A percentile compares a stretch with the other conserved stretches of the same genome.
phyloP scores from a whole-genome alignment of 257 asterid genomes.

The Henckelia pumila region DNA sequence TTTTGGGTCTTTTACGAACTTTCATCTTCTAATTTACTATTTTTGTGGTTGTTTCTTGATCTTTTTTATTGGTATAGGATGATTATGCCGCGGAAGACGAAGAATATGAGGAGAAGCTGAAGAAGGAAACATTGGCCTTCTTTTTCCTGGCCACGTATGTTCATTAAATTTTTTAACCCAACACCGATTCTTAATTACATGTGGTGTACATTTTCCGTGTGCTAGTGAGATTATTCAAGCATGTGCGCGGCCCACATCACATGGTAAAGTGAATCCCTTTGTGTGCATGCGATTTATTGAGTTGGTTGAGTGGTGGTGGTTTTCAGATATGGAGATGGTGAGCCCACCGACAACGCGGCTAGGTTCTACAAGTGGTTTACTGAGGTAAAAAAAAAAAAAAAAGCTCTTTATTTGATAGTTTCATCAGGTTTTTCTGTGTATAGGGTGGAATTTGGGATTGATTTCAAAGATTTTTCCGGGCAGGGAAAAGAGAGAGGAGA shows the following conservation, averaged over 20 bases:
- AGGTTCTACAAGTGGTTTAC: slow-evolving; percentile 91
- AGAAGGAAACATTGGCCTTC: slow-evolving; percentile 73
- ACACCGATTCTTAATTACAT: slow-evolving; percentile 19
- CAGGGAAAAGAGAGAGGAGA: slow-evolving; percentile 84
- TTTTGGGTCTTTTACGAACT: slow-evolving; percentile 4
- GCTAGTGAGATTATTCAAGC: slow-evolving; percentile 19
- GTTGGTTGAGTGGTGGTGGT: slow-evolving; percentile 52
- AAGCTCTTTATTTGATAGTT: no score
- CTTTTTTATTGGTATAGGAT: slow-evolving; percentile 52
- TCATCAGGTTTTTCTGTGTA: slow-evolving; percentile 7
- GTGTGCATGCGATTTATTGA: slow-evolving; percentile 28
- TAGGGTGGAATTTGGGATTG: slow-evolving; percentile 21
- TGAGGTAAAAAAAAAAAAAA: slow-evolving; percentile 73
- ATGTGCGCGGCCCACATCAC: slow-evolving; percentile 21
- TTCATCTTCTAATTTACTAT: slow-evolving; percentile 6
- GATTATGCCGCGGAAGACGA: slow-evolving; percentile 97
- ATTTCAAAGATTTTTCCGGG: slow-evolving; percentile 19
- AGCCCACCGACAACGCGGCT: slow-evolving; percentile 99
- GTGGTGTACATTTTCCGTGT: not conserved
- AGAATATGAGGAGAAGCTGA: slow-evolving; percentile 84
- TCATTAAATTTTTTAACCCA: slow-evolving; percentile 11
- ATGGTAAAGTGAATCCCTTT: slow-evolving; percentile 2
- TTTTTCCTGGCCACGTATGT: slow-evolving; percentile 97
- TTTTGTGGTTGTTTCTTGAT: slow-evolving; percentile 8
- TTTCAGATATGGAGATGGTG: slow-evolving; percentile 97